Evolutionary conservation across 1,284 basidiomycete genomes (phyloP).

Genomic region (Stygiomarasmius scandens): DNA sequence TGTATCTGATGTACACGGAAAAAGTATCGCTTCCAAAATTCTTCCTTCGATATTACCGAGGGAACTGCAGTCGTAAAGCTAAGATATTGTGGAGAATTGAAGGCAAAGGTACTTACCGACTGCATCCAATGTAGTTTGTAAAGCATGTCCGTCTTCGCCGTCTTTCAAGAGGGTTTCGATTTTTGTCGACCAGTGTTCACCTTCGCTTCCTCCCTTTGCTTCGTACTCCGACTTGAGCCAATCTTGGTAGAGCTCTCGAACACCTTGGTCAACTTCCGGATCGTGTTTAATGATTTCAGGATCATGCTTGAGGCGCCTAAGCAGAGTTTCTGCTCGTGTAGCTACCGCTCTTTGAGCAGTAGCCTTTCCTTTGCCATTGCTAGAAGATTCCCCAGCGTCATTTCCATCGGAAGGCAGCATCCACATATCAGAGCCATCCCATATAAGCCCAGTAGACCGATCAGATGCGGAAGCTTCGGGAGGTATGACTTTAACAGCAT

Average conservation of each 20-base stretch:
- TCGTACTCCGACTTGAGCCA: slow-evolving; percentile 64
- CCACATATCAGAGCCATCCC: slow-evolving; percentile 88
- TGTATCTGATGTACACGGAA: slow-evolving; percentile 89
- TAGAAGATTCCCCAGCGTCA: slow-evolving; percentile 19
- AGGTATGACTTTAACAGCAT: slow-evolving; percentile 88
- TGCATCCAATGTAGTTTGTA: slow-evolving; percentile 60
- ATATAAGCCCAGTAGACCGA: slow-evolving; percentile 50
- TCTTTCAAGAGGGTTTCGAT: slow-evolving; percentile 54
- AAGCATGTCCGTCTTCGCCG: slow-evolving; percentile 53
- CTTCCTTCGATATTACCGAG: slow-evolving; percentile 61
- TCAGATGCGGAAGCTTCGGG: slow-evolving; percentile 56
- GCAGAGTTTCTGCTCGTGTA: slow-evolving; percentile 78
- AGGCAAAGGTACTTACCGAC: slow-evolving; percentile 52
- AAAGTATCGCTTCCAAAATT: slow-evolving; percentile 92
- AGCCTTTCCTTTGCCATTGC: slow-evolving; percentile 50
- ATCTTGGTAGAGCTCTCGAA: slow-evolving; percentile 57
- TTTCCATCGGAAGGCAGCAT: slow-evolving; percentile 49
- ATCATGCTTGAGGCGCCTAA: slow-evolving; percentile 76
- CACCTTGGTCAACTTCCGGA: slow-evolving; percentile 63
- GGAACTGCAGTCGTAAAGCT: slow-evolving; percentile 57
- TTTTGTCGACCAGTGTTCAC: slow-evolving; percentile 55
- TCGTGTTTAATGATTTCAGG: slow-evolving; percentile 78
- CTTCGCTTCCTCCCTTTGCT: slow-evolving; percentile 56
- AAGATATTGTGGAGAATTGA: background rate
- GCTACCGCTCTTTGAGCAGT: slow-evolving; percentile 54